phyloP scores from a whole-genome alignment of 306 rosid species.

The Elaeagnus macrophylla region DNA sequence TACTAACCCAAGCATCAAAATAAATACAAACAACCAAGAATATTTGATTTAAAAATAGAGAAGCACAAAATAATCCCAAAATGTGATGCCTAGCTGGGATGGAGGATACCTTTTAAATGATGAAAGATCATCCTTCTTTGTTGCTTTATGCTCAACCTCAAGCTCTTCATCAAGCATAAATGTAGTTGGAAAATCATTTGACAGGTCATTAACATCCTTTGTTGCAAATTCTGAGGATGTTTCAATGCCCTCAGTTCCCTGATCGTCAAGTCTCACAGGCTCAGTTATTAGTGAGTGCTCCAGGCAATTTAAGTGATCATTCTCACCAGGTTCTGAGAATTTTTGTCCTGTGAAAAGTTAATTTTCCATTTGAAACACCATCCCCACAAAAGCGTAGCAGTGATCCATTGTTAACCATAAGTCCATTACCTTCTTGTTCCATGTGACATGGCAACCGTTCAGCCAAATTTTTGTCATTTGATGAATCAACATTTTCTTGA shows the following conservation, averaged over 20 bases:
- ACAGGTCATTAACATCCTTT: slow-evolving; percentile 40
- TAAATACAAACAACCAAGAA: too few relatives aligned
- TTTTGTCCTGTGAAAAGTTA: slow-evolving; percentile 16
- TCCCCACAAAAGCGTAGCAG: slow-evolving; percentile 13
- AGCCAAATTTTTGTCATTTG: slow-evolving; percentile 14
- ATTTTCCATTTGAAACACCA: slow-evolving; percentile 12
- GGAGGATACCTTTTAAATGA: slow-evolving; percentile 48
- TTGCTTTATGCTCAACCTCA: slow-evolving; percentile 62
- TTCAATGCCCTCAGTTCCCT: slow-evolving; percentile 31
- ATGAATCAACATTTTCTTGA: slow-evolving; percentile 26
- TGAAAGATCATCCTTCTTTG: slow-evolving; percentile 40
- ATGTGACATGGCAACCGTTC: slow-evolving; percentile 18
- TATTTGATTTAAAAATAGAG: neutral
- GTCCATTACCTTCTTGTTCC: slow-evolving; percentile 21
- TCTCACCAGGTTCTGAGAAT: slow-evolving; percentile 17
- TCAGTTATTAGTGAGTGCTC: slow-evolving; percentile 27
- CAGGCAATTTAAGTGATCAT: slow-evolving; percentile 10
- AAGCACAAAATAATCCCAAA: neutral
- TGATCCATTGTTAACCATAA: slow-evolving; percentile 23
- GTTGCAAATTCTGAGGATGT: slow-evolving; percentile 22
- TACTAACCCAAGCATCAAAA: too few relatives aligned
- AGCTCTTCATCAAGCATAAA: slow-evolving; percentile 97
- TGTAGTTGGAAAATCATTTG: slow-evolving; percentile 70
- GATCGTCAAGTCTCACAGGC: slow-evolving; percentile 13
- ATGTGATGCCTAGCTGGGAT: slow-evolving; percentile 3